Base-by-base conservation (phyloP, 257 asterid genomes). In the Nicotiana undulata region DNA sequence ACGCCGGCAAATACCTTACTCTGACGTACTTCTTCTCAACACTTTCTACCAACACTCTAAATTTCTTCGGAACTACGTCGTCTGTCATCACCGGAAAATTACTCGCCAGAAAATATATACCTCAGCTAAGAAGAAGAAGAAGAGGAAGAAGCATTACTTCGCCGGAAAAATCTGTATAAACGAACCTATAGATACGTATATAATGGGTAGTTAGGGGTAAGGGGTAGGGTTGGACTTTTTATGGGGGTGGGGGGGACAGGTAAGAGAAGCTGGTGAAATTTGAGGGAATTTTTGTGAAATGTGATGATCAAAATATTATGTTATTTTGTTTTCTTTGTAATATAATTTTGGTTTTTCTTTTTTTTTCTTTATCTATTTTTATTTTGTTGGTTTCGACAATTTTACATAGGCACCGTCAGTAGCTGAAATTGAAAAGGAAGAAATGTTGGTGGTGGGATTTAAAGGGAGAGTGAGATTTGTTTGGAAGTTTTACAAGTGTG, bases 11-110 rank as follows among this genome's bases (percentile, higher is more conserved):
- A 91, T 95, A 98, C 2, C 98, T 90, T 28, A 95, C 96, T 81
- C 98, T 93, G 75, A 94, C 93, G 84, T 91, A 95, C 82, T 95
- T 95, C 81, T 92, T 90, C 86, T 95, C 99, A n/a, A 97, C 99
- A 28, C 70, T 81, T 85, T 95, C 99, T 53, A 85, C 94, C 28
- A 90, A 84, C 26, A 89, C 84, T 64, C 96, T 90, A 87, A 95
- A 95, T 11, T 86, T 87, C 87, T 67, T 85, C 29, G 91, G 83
- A 15, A 88, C 89, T 46, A 79, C 84, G 44, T 87, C 97, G 84
- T 85, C 90, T 12, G 85, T 90, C 79, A 93, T 91, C 94, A 93
- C 75, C 28, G 44, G 9, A 37, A 37, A 37, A 37, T 37, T 7
- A 37, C n/a, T 8, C 26, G 18, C 51, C 75, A 51, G 16, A 65